Evolutionary conservation across 352 stramenopile genomes (phyloP), one percentile per base, ranked within the genome.

Genomic region (Globisporangium paroecandrum): DNA sequence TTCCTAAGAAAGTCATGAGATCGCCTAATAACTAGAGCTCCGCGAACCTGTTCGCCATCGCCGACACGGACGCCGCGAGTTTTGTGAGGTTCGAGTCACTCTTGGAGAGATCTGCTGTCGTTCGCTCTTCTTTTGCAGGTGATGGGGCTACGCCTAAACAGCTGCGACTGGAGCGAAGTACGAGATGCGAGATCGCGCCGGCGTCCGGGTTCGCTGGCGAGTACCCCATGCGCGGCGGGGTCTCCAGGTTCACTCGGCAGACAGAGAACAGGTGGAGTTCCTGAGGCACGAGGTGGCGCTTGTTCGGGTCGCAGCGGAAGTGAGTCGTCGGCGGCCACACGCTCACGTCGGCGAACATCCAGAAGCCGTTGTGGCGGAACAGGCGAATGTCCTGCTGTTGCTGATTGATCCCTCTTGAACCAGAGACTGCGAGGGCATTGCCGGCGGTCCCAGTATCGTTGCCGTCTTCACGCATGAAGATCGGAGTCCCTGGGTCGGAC

Each of bases 241-340:
- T 78, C 18, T 65, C 8, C n/a, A 78, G 68, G 24, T 77, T 70
- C 63, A 78, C 55, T 3, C 62, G 65, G 56, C 80, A 88, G 13
- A 77, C 60, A 1, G 55, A 53, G 1, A 58, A 7, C 4, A 78
- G 27, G 22, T 83, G 61, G 9, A 77, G 24, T 1, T 20, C 15
- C 20, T 29, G 22, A 0, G 62, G 36, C 0, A 51, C 29, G n/a
- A 77, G 57, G 47, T 81, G 29, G 3, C 43, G 67, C 66, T 81
- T 78, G 53, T 74, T 85, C 27, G 83, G 83, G 27, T 91, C 81
- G 58, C 83, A 91, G 25, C 81, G 81, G 66, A 88, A 91, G 47
- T 82, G 69, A 24, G 82, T 88, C 64, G 69, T 71, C 0, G 81
- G 83, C 8, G 83, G 81, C 83, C 83, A 89, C 12, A 64, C 49